Percentiles rank a stretch among this genome's conserved stretches.
phyloP scores from a whole-genome alignment of 257 asterid species.

The Anisodus tanguticus region DNA sequence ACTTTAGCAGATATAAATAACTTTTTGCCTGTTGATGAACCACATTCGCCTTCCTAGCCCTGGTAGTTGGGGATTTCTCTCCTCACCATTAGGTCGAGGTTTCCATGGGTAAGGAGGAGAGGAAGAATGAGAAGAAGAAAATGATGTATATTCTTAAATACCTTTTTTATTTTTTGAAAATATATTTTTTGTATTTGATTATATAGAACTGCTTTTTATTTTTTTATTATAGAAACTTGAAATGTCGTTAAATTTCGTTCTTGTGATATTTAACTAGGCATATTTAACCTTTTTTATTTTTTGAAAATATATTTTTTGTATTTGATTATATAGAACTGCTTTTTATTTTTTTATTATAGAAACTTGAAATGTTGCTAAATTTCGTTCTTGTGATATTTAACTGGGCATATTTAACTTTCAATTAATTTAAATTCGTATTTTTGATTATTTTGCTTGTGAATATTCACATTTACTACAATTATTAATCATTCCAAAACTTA shows the following conservation, averaged over 20 bases:
- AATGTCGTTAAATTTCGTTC: no score
- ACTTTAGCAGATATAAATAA: background rate
- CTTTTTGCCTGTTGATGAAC: accelerated
- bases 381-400: no score
- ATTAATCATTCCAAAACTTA: background rate
- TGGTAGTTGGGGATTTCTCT: background rate
- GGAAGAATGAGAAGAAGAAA: background rate
- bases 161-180: background rate
- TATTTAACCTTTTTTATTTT: background rate
- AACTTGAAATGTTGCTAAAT: no score
- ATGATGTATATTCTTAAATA: conserved; percentile 17
- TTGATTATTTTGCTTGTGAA: background rate
- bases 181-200: no score
- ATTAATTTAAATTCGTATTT: no score
- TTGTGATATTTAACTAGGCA: no score
- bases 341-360: no score
- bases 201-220: no score
- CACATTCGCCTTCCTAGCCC: background rate
- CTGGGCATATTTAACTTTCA: background rate
- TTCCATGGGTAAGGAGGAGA: background rate
- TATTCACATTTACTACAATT: background rate
- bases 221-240: no score
- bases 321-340: no score
- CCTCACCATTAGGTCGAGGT: background rate
- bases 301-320: no score